phyloP scores from a whole-genome alignment of 805 yeast species.

The Myxozyma lipomycoides region DNA sequence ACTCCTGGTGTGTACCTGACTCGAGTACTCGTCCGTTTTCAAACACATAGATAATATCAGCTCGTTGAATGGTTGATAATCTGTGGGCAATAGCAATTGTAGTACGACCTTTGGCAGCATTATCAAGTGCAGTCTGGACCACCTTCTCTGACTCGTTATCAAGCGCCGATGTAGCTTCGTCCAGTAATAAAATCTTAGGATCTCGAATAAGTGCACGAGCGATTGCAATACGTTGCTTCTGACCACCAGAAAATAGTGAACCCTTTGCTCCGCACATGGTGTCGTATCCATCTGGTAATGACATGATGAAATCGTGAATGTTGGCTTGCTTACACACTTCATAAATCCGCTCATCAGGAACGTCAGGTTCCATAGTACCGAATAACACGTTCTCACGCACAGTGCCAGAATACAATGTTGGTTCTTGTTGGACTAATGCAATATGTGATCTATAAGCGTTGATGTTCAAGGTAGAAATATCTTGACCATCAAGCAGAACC shows the following conservation, averaged over 20 bases:
- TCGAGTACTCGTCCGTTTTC: slow-evolving; percentile 56
- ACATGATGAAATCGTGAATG: slow-evolving; percentile 47
- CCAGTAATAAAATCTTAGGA: slow-evolving; percentile 54
- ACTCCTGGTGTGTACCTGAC: slow-evolving; percentile 45
- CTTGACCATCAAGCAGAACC: slow-evolving; percentile 79
- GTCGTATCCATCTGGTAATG: slow-evolving; percentile 55
- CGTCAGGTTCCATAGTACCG: slow-evolving; percentile 39
- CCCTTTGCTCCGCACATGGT: slow-evolving; percentile 48
- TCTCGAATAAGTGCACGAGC: slow-evolving; percentile 58
- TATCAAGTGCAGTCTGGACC: slow-evolving; percentile 58
- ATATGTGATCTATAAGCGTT: slow-evolving; percentile 49
- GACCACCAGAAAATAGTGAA: slow-evolving; percentile 57
- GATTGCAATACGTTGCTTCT: slow-evolving; percentile 60
- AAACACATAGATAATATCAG: slow-evolving; percentile 52
- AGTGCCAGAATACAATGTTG: slow-evolving; percentile 64
- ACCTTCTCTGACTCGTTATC: slow-evolving; percentile 60
- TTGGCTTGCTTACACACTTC: slow-evolving; percentile 51
- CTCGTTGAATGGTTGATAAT: slow-evolving; percentile 54
- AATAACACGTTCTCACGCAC: slow-evolving; percentile 67
- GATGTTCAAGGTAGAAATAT: slow-evolving; percentile 60
- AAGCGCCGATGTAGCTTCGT: slow-evolving; percentile 54
- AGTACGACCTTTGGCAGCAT: slow-evolving; percentile 60
- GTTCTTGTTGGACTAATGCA: slow-evolving; percentile 64
- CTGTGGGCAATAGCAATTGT: slow-evolving; percentile 74
- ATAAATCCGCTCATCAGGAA: slow-evolving; percentile 40